Conservation (phyloP, 2,329 filamentous ascomycete species). For the Calonectria leucothoes region DNA sequence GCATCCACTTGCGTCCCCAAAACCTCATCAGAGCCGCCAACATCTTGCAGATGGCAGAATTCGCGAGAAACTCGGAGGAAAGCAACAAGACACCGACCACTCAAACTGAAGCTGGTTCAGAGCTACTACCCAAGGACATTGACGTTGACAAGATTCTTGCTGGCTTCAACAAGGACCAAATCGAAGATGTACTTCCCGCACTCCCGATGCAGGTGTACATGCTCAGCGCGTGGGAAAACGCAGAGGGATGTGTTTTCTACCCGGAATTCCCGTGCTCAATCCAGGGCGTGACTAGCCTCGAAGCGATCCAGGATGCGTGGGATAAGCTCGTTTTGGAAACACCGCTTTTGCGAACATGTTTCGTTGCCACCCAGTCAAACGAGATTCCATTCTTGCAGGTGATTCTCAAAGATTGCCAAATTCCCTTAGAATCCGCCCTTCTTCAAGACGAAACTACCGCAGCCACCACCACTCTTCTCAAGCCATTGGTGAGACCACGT, state of each 20-base stretch:
- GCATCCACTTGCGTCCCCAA: constrained; percentile 73
- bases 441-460: neutral
- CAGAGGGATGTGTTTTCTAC: constrained; percentile 76
- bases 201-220: constrained; percentile 85
- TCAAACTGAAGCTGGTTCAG: constrained; percentile 30
- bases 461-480: neutral
- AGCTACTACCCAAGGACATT: constrained; percentile 50
- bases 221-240: constrained; percentile 80
- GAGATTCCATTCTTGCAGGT: constrained; percentile 72
- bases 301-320: constrained; percentile 71
- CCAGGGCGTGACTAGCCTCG: constrained; percentile 48
- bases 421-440: constrained; percentile 11
- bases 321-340: constrained; percentile 62
- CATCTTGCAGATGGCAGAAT: constrained; percentile 70
- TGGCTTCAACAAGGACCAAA: constrained; percentile 47
- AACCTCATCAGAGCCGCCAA: constrained; percentile 76
- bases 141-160: constrained; percentile 53
- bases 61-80: constrained; percentile 11
- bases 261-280: constrained; percentile 75
- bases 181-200: constrained; percentile 76
- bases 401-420: constrained; percentile 52
- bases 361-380: constrained; percentile 63
- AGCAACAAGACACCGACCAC: neutral
- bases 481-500: constrained; percentile 28
- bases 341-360: constrained; percentile 76